phyloP scores from a whole-genome alignment of 768 basidiomycete genomes.

The Trametes cingulata region DNA sequence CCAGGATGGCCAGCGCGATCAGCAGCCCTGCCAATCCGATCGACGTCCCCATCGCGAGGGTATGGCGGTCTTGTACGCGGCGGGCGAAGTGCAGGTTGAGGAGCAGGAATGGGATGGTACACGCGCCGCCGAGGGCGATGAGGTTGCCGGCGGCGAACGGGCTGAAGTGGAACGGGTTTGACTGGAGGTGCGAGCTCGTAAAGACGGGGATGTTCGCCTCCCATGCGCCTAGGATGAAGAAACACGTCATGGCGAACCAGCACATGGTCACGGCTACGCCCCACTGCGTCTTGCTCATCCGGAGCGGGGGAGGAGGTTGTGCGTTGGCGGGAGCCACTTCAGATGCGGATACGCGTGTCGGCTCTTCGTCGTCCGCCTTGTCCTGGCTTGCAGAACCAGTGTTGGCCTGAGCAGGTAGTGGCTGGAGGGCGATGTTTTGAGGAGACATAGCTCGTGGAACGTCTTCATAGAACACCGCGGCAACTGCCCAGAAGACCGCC shows the following conservation, averaged over 20 bases:
- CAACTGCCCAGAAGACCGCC: slow-evolving; percentile 49
- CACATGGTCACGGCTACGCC: slow-evolving; percentile 64
- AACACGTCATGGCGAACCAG: slow-evolving; percentile 69
- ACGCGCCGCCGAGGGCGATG: slow-evolving; percentile 65
- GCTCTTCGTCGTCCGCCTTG: slow-evolving; percentile 3
- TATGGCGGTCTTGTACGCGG: slow-evolving; percentile 59
- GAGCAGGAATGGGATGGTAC: slow-evolving; percentile 67
- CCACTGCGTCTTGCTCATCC: slow-evolving; percentile 39
- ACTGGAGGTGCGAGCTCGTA: slow-evolving; percentile 33
- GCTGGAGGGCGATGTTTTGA: slow-evolving; percentile 13
- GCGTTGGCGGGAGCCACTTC: background rate
- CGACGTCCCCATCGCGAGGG: slow-evolving; percentile 52
- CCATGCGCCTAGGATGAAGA: slow-evolving; percentile 71
- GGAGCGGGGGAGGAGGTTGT: background rate
- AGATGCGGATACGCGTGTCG: slow-evolving; percentile 8
- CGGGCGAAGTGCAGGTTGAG: slow-evolving; percentile 57
- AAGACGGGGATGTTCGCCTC: slow-evolving; percentile 70
- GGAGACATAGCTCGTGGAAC: slow-evolving; percentile 21
- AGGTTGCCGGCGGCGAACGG: slow-evolving; percentile 70
- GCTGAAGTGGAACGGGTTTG: slow-evolving; percentile 49
- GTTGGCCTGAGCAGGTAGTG: background rate
- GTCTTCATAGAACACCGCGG: slow-evolving; percentile 35
- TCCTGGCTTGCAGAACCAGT: background rate
- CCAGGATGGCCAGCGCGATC: slow-evolving; percentile 49
- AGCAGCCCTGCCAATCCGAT: slow-evolving; percentile 56